phyloP scores from a whole-genome alignment of 2,329 filamentous ascomycete species.

The Aspergillus aculeatus region DNA sequence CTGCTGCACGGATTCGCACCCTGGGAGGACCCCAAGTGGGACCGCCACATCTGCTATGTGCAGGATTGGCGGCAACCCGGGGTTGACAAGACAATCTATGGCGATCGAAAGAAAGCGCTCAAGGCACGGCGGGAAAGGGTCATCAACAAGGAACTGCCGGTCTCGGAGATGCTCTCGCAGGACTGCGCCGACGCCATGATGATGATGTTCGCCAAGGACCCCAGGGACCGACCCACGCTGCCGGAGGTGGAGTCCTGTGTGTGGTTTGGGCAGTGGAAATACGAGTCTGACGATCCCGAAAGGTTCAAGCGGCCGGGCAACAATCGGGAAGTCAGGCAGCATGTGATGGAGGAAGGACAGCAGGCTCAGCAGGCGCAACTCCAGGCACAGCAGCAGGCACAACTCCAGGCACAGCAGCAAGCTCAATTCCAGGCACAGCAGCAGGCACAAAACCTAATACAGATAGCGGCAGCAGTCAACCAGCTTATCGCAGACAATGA shows the following conservation, averaged over 20 bases:
- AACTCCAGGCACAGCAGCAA: too few relatives aligned
- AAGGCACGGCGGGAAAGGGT: neutral
- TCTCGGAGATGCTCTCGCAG: constrained; percentile 30
- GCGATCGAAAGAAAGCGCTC: too few relatives aligned
- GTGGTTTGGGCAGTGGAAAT: neutral
- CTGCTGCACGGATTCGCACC: constrained; percentile 35
- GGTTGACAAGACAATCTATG: too few relatives aligned
- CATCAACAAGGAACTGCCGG: constrained; percentile 15
- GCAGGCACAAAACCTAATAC: too few relatives aligned
- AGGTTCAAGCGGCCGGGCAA: neutral
- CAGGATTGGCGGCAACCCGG: neutral
- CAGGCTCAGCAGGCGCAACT: too few relatives aligned
- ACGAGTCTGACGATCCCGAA: too few relatives aligned
- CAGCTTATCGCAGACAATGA: too few relatives aligned
- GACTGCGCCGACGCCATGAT: constrained; percentile 33
- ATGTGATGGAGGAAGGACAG: too few relatives aligned
- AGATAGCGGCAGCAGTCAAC: too few relatives aligned
- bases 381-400: too few relatives aligned
- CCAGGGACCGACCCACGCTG: constrained; percentile 23
- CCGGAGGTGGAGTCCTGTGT: constrained; percentile 7
- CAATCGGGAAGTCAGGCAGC: neutral
- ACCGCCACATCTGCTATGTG: constrained; percentile 3
- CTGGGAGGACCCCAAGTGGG: constrained; percentile 27
- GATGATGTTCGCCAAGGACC: constrained; percentile 24
- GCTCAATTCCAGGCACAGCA: too few relatives aligned